These are phyloP conservation scores for Diaporthe aspalathi DNA, from an alignment of 2,329 filamentous ascomycete species.

Conservation along the genomic window DNA sequence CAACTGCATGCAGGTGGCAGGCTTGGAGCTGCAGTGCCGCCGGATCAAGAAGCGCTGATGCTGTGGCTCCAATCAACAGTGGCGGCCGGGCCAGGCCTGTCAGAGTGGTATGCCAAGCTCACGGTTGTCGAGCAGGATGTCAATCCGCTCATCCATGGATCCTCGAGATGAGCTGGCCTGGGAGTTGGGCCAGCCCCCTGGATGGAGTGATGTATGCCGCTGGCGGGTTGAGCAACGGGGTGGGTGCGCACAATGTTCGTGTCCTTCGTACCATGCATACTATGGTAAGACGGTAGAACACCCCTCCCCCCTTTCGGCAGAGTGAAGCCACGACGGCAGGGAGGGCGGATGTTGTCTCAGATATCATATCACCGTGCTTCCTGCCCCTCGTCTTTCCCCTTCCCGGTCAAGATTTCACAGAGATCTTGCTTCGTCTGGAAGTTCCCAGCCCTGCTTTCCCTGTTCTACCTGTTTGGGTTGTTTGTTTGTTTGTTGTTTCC, in stretches of 20 bases:
- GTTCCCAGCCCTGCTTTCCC: not conserved
- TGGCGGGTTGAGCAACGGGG: not conserved
- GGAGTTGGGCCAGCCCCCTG: slow-evolving; percentile 11
- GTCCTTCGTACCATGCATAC: slow-evolving; percentile 5
- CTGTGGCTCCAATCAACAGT: slow-evolving; percentile 24
- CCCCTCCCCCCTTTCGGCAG: not conserved
- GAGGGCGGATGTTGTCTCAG: slow-evolving; percentile 14
- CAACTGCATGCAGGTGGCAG: not conserved
- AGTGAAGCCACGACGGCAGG: slow-evolving; percentile 1
- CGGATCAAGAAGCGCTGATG: not conserved
- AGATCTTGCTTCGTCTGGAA: slow-evolving; percentile 10
- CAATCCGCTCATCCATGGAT: slow-evolving; percentile 24
- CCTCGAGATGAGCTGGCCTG: slow-evolving; percentile 26
- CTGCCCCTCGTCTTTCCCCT: slow-evolving; percentile 1
- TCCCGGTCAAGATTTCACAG: slow-evolving; percentile 3
- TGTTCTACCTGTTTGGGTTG: slow-evolving; percentile 15
- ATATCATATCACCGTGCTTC: slow-evolving; percentile 22
- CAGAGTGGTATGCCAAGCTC: slow-evolving; percentile 22
- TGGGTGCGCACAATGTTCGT: not conserved
- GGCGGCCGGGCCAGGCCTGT: slow-evolving; percentile 14
- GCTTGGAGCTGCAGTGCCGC: slow-evolving; percentile 25
- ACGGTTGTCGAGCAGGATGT: slow-evolving; percentile 5
- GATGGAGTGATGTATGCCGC: not conserved
- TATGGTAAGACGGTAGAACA: too few relatives aligned
- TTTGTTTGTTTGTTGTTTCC: slow-evolving; percentile 18